A percentile compares a stretch with the other conserved stretches of the same genome.
Conservation (phyloP, 116 monocot species). For the Papilionanthe hybrid region DNA sequence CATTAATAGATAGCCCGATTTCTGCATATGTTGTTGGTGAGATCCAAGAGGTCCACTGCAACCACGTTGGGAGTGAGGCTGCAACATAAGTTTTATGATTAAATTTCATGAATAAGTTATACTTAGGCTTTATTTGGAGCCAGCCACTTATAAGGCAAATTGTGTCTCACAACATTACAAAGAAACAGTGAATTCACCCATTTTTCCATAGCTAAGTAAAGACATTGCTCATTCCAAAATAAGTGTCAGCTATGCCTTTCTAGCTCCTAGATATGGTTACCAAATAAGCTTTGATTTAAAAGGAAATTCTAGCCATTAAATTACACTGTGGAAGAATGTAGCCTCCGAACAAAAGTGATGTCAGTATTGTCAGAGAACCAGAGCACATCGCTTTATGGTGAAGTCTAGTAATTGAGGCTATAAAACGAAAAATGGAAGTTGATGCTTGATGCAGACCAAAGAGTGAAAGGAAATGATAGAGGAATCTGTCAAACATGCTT, state of each 20-base stretch:
- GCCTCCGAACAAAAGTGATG: constrained; percentile 29
- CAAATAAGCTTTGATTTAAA: too few relatives aligned
- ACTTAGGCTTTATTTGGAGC: too few relatives aligned
- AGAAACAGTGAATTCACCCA: too few relatives aligned
- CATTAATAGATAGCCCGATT: constrained; percentile 71
- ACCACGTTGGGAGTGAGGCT: constrained; percentile 73
- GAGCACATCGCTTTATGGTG: constrained; percentile 8
- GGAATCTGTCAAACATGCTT: constrained; percentile 24
- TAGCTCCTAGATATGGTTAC: too few relatives aligned
- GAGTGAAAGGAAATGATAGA: constrained; percentile 42
- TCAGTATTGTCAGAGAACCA: constrained; percentile 12
- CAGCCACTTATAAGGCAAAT: too few relatives aligned
- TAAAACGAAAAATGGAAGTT: constrained; percentile 32
- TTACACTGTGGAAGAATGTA: constrained; percentile 44
- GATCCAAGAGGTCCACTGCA: constrained; percentile 82
- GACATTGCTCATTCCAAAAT: too few relatives aligned
- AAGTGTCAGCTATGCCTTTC: too few relatives aligned
- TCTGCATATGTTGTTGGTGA: constrained; percentile 78
- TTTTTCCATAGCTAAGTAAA: too few relatives aligned
- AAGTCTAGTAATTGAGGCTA: constrained; percentile 33
- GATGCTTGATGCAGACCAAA: constrained; percentile 39
- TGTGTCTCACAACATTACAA: too few relatives aligned
- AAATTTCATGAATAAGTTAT: too few relatives aligned
- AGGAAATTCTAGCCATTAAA: too few relatives aligned
- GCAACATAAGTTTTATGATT: neutral